A percentile compares a stretch with the other conserved stretches of the same genome.
Evolutionary conservation across 768 basidiomycete species (phyloP).

Genomic region (Pisolithus sp.): DNA sequence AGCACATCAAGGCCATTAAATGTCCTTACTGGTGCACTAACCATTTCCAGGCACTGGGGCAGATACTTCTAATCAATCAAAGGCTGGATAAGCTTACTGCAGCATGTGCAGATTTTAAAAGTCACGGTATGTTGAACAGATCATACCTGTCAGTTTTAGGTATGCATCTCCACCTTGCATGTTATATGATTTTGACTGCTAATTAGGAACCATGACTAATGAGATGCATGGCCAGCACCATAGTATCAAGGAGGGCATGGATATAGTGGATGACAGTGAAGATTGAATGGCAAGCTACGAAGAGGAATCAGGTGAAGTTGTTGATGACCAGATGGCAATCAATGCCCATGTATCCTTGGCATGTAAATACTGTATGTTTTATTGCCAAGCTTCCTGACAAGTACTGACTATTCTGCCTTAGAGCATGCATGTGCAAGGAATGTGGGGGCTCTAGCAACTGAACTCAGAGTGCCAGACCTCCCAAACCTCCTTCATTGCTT

Average conservation of each 20-base stretch:
- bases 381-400: background rate
- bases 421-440: too few relatives aligned
- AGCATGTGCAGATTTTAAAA: conserved; percentile 12
- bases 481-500: too few relatives aligned
- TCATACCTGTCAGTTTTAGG: conserved; percentile 2
- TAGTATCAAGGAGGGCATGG: background rate
- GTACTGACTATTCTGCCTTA: too few relatives aligned
- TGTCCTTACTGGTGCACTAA: too few relatives aligned
- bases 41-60: conserved; percentile 20
- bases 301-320: too few relatives aligned
- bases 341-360: background rate
- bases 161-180: background rate
- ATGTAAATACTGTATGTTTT: background rate
- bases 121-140: conserved; percentile 17
- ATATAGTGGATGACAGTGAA: background rate
- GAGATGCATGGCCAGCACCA: background rate
- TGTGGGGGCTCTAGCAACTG: too few relatives aligned
- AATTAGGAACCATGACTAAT: too few relatives aligned
- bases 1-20: too few relatives aligned
- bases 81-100: conserved; percentile 24
- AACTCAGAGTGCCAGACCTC: too few relatives aligned
- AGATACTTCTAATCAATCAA: conserved; percentile 29
- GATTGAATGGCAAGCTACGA: background rate
- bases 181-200: too few relatives aligned
- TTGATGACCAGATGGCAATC: background rate